Base-by-base conservation (phyloP, 225 moss, liverwort and hornwort species). In the Asterella californica region DNA sequence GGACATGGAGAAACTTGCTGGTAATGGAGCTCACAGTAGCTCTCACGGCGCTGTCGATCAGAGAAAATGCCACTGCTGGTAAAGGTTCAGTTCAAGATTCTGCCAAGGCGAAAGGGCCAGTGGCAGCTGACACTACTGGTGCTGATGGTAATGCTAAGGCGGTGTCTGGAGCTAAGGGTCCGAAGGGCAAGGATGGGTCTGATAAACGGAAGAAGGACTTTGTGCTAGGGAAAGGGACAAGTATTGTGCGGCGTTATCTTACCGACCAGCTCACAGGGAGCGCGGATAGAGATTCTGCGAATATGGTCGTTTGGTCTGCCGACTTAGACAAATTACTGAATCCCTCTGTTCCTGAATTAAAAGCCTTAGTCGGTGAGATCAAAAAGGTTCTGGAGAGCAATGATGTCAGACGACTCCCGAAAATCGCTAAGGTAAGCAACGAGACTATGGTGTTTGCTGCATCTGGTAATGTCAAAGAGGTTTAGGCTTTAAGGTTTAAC, bases 221-320 rank as follows among this genome's bases (percentile, higher is more conserved):
- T 70, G 85, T 81, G 17, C 76, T 84, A 21, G 89, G 89, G 63
- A 85, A 81, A 69, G 89, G 89, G 17, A 87, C 85, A 25, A 81
- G 81, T 33, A 17, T 79, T 15, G 82, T 89, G 54, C 66, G 84
- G 73, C 75, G 78, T 30, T 73, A 66, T 65, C 61, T 89, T 19
- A 62, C 25, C 66, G 25, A 46, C 8, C 48, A 76, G 27, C 27
- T 81, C 9, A 63, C 73, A 15, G 69, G 67, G 38, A 19, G 66
- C 21, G 25, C 45, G 27, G 38, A 62, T 34, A 78, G 38, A 72
- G 42, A 70, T 33, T 47, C 33, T 25, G 29, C 45, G 34, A 57
- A 38, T 18, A 25, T 74, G 32, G 6, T 25, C 6, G 48, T 27
- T 4, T 72, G 75, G 62, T 55, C 53, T 34, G 25, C 48, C 42